Conservation (phyloP, 2,329 filamentous ascomycete species). For the Ophiostoma sp. region DNA sequence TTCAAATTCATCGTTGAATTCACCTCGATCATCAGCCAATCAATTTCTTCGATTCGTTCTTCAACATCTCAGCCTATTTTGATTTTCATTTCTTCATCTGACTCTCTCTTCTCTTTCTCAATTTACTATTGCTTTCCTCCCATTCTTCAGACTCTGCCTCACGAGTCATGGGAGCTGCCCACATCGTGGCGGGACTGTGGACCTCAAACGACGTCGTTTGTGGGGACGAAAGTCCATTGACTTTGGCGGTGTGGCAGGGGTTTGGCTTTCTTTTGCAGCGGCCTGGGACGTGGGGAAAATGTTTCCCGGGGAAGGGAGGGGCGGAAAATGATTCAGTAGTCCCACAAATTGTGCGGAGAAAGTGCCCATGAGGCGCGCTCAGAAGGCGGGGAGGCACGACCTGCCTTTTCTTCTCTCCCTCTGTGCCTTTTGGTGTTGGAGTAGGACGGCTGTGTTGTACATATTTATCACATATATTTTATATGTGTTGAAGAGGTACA, state of each 20-base stretch:
- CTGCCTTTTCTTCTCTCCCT: background rate
- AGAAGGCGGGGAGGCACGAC: background rate
- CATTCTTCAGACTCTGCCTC: background rate
- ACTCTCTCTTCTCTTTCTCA: background rate
- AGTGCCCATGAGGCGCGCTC: background rate
- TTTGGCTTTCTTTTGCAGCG: background rate
- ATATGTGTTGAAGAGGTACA: background rate
- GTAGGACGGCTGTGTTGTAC: background rate
- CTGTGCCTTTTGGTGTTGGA: conserved; percentile 3
- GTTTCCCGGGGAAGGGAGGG: conserved; percentile 16
- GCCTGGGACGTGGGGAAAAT: conserved; percentile 20
- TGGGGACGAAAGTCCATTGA: background rate
- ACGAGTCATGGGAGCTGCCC: conserved; percentile 2
- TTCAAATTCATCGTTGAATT: no score
- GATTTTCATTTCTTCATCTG: background rate
- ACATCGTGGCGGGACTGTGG: background rate
- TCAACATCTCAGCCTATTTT: background rate
- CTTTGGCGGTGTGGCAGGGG: background rate
- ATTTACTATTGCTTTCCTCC: background rate
- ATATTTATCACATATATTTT: background rate
- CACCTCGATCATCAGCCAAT: no score
- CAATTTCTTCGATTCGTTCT: background rate
- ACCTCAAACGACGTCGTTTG: background rate
- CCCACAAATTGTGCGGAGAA: conserved; percentile 17
- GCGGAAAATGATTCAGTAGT: conserved; percentile 18